Evolutionary conservation across 2,329 filamentous ascomycete species (phyloP).

Genomic region (Pseudogymnoascus sp.): DNA sequence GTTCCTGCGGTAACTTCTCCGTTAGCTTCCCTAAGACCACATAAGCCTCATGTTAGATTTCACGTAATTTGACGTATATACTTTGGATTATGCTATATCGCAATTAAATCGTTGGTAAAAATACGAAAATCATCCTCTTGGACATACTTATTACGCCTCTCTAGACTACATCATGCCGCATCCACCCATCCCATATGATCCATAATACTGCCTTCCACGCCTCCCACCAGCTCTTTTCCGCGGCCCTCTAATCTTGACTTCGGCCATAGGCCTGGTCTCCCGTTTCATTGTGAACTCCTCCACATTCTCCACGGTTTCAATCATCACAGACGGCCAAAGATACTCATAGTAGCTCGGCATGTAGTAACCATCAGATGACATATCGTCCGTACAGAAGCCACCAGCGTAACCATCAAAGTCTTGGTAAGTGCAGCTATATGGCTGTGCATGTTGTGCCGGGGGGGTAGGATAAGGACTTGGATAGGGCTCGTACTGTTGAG

Average conservation of each 20-base stretch:
- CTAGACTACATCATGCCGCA: background rate
- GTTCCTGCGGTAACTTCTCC: too few relatives aligned
- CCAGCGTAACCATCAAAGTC: background rate
- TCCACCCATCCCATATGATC: background rate
- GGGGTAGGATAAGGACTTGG: background rate
- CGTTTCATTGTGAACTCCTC: background rate
- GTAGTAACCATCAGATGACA: background rate
- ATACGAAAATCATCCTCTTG: slow-evolving; percentile 14
- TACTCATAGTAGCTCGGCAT: background rate
- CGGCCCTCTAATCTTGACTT: background rate
- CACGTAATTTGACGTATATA: too few relatives aligned
- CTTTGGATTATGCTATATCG: too few relatives aligned
- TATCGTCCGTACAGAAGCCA: background rate
- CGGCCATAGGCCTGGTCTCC: background rate
- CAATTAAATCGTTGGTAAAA: background rate
- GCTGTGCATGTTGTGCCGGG: background rate
- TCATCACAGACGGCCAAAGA: background rate
- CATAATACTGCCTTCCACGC: background rate
- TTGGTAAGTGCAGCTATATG: background rate
- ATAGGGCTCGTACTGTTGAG: background rate
- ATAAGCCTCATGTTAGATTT: too few relatives aligned
- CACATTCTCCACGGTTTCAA: background rate
- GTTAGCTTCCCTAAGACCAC: too few relatives aligned
- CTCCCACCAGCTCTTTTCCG: background rate
- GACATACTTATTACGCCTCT: slow-evolving; percentile 28